phyloP scores from a whole-genome alignment of 179 eudicot genomes.

The Patellifolia procumbens region DNA sequence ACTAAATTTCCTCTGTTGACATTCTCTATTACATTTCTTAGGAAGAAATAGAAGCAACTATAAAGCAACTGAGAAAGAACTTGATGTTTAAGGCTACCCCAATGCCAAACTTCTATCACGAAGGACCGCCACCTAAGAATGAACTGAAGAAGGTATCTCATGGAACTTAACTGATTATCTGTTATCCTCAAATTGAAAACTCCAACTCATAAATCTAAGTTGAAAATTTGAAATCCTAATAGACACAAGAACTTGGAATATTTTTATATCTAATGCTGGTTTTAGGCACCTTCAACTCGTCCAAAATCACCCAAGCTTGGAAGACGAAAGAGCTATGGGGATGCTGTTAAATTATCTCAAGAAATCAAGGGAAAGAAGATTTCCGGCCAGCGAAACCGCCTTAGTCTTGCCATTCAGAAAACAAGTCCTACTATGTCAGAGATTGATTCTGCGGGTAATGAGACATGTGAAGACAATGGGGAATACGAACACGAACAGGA shows the following conservation, averaged over 20 bases:
- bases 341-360: slow-evolving; percentile 32
- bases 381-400: slow-evolving; percentile 24
- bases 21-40: slow-evolving; percentile 26
- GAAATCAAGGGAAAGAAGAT: slow-evolving; percentile 25
- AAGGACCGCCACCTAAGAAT: slow-evolving; percentile 78
- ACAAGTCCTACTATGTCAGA: slow-evolving; percentile 18
- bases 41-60: slow-evolving; percentile 70
- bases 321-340: slow-evolving; percentile 74
- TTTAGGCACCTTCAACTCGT: slow-evolving; percentile 80
- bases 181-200: not conserved
- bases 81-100: slow-evolving; percentile 77
- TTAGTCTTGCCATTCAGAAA: slow-evolving; percentile 29
- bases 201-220: not conserved
- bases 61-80: slow-evolving; percentile 73
- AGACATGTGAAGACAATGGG: slow-evolving; percentile 17
- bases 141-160: slow-evolving; percentile 73
- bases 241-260: not conserved
- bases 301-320: slow-evolving; percentile 89
- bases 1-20: slow-evolving; percentile 4
- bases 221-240: not conserved
- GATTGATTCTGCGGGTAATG: slow-evolving; percentile 1
- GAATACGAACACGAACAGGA: slow-evolving; percentile 12
- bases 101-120: slow-evolving; percentile 92
- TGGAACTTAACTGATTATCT: not conserved
- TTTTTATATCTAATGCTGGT: slow-evolving; percentile 15